These are phyloP conservation scores for Teratosphaeriaceae sp. DNA, from an alignment of 2,329 filamentous ascomycete genomes.

Conservation along the genomic window DNA sequence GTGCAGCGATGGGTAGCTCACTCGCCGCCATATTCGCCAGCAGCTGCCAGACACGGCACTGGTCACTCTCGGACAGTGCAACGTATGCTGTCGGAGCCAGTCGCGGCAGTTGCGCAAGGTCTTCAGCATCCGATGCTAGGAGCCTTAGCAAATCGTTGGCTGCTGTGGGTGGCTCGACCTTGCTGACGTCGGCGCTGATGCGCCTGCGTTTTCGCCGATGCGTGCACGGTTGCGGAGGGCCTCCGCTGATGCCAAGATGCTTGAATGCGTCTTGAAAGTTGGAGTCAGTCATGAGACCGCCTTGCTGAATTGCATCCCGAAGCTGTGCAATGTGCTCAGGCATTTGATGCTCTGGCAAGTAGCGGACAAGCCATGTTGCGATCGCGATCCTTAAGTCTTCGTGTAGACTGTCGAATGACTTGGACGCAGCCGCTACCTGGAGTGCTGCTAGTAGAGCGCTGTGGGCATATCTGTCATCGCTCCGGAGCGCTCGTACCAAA, in stretches of 20 bases:
- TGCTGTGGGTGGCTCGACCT: too few species aligned
- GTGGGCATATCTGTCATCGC: slow-evolving; percentile 1
- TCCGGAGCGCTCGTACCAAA: slow-evolving; percentile 11
- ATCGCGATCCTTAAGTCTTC: slow-evolving; percentile 22
- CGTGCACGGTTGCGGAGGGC: neutral
- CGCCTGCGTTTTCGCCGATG: slow-evolving; percentile 9
- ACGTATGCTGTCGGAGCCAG: slow-evolving; percentile 15
- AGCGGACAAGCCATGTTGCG: slow-evolving; percentile 17
- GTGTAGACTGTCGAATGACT: slow-evolving; percentile 15
- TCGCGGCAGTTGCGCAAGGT: slow-evolving; percentile 11
- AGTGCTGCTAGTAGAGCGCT: slow-evolving; percentile 16
- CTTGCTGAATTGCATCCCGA: slow-evolving; percentile 14
- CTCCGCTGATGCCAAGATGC: slow-evolving; percentile 10
- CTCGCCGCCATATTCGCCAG: slow-evolving; percentile 16
- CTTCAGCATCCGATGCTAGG: slow-evolving; percentile 13
- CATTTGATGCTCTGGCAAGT: slow-evolving; percentile 10
- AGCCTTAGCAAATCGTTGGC: slow-evolving; percentile 8
- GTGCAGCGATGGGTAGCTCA: slow-evolving; percentile 8
- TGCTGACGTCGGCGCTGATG: neutral
- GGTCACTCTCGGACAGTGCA: slow-evolving; percentile 13
- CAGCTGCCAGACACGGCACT: slow-evolving; percentile 19
- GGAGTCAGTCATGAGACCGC: slow-evolving; percentile 20
- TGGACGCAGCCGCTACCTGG: slow-evolving; percentile 4
- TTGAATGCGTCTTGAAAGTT: slow-evolving; percentile 14
- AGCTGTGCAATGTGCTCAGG: slow-evolving; percentile 12